Evolutionary conservation across 768 basidiomycete genomes (phyloP).

Genomic region (Erythrobasidium yunnanense): DNA sequence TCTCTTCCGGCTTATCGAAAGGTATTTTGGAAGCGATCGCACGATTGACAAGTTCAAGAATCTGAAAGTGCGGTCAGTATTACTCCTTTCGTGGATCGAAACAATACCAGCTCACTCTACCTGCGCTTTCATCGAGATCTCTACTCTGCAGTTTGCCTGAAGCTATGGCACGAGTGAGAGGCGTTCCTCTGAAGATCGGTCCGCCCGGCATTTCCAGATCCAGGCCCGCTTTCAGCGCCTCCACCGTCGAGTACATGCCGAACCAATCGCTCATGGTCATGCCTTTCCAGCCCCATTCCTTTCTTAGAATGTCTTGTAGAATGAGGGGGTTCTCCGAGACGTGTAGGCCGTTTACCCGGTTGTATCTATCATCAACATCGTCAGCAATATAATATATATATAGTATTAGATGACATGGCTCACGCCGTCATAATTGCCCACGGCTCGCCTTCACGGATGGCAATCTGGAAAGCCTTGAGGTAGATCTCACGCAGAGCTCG

Average conservation of each 20-base stretch:
- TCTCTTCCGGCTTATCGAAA: constrained; percentile 48
- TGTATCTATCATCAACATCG: too few relatives aligned
- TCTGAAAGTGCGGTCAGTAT: constrained; percentile 45
- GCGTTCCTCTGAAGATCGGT: constrained; percentile 41
- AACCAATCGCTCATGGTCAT: constrained; percentile 40
- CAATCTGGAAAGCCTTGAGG: constrained; percentile 42
- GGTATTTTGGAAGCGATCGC: constrained; percentile 51
- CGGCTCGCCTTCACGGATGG: constrained; percentile 29
- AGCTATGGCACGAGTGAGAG: constrained; percentile 32
- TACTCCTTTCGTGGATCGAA: constrained; percentile 35
- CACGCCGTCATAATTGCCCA: constrained; percentile 30
- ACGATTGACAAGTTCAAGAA: constrained; percentile 48
- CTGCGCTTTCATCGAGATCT: constrained; percentile 36
- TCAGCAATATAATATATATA: too few relatives aligned
- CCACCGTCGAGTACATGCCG: constrained; percentile 37
- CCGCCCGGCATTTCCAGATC: constrained; percentile 36
- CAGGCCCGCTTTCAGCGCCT: constrained; percentile 40
- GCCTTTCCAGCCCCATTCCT: constrained; percentile 41
- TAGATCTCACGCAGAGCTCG: constrained; percentile 42
- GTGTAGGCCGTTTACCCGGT: constrained; percentile 41
- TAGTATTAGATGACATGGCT: too few relatives aligned
- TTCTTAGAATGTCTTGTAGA: constrained; percentile 38
- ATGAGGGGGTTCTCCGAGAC: constrained; percentile 39
- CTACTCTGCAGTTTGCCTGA: constrained; percentile 32
- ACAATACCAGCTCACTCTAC: not conserved